Percentiles rank a stretch among this genome's conserved stretches.
Evolutionary conservation across 106 monocot genomes (phyloP).

Genomic region (Apostasia ramifera): DNA sequence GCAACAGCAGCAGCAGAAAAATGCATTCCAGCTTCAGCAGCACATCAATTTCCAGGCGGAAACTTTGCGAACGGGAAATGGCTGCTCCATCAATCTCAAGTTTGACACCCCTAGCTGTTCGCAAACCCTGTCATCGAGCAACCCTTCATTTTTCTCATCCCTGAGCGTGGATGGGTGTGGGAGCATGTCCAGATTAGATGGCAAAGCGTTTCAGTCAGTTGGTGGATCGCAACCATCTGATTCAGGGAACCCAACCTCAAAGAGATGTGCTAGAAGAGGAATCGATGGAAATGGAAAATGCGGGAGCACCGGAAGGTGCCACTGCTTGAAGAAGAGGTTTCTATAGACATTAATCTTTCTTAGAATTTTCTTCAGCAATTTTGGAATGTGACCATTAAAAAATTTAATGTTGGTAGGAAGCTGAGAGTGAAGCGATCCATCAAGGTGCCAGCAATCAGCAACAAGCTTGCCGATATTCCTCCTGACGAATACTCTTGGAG

Average conservation of each 20-base stretch:
- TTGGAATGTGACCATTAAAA: no score
- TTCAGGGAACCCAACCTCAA: constrained; percentile 18
- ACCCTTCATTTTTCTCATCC: constrained; percentile 71
- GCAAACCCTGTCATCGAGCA: constrained; percentile 12
- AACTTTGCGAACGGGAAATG: constrained; percentile 40
- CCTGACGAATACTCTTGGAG: constrained; percentile 95
- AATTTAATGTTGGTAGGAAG: constrained; percentile 33
- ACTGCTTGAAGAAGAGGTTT: constrained; percentile 89
- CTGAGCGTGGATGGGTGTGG: constrained; percentile 84
- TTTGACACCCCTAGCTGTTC: constrained; percentile 67
- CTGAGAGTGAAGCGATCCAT: constrained; percentile 75
- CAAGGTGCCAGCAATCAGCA: constrained; percentile 85
- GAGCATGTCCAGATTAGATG: constrained; percentile 53
- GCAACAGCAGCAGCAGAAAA: constrained; percentile 30
- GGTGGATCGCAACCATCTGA: constrained; percentile 55
- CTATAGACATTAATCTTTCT: no score
- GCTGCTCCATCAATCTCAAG: constrained; percentile 68
- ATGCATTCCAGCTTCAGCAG: constrained; percentile 50
- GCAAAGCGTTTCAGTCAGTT: constrained; percentile 49
- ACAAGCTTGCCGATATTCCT: constrained; percentile 89
- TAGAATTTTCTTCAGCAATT: no score
- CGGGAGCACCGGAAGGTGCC: constrained; percentile 49
- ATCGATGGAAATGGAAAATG: constrained; percentile 69
- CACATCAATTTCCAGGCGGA: constrained; percentile 76
- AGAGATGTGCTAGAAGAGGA: constrained; percentile 53